A percentile compares a stretch with the other conserved stretches of the same genome.
These are phyloP conservation scores for Phyllosticta ampelicida DNA, from an alignment of 2,329 filamentous ascomycete genomes.

Conservation along the genomic window DNA sequence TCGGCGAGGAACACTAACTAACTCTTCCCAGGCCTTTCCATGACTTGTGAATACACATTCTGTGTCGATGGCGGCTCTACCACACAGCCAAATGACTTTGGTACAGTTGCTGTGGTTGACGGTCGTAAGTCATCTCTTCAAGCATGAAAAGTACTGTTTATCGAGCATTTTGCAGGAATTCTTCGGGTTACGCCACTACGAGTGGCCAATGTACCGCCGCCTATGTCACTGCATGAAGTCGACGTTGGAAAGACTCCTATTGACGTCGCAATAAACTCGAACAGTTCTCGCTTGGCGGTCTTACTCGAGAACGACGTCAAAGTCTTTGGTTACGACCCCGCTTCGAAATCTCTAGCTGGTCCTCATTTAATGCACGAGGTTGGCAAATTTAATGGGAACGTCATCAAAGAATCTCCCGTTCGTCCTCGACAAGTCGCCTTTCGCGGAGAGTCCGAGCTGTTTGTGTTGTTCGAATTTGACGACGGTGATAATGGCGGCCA, in stretches of 20 bases:
- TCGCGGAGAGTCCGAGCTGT: conserved; percentile 27
- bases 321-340: conserved; percentile 58
- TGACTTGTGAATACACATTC: conserved; percentile 58
- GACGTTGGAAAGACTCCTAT: conserved; percentile 50
- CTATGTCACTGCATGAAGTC: conserved; percentile 78
- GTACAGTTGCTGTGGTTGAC: conserved; percentile 74
- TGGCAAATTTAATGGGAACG: background rate
- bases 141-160: background rate
- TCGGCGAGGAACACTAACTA: conserved; percentile 8
- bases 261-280: conserved; percentile 59
- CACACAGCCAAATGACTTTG: conserved; percentile 61
- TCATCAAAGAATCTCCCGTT: conserved; percentile 10
- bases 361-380: conserved; percentile 13
- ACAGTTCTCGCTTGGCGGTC: conserved; percentile 48
- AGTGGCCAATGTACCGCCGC: conserved; percentile 77
- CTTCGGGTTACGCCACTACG: conserved; percentile 80
- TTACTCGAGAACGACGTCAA: conserved; percentile 57
- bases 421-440: conserved; percentile 39
- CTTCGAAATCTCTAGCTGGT: conserved; percentile 39
- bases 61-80: conserved; percentile 58
- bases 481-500: conserved; percentile 19
- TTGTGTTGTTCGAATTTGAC: conserved; percentile 24
- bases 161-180: conserved; percentile 29
- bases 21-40: conserved; percentile 34
- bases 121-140: conserved; percentile 43